Evolutionary conservation across 2,329 filamentous ascomycete genomes (phyloP), one percentile per base, ranked within the genome.

Genomic region (Pseudogymnoascus sp.): DNA sequence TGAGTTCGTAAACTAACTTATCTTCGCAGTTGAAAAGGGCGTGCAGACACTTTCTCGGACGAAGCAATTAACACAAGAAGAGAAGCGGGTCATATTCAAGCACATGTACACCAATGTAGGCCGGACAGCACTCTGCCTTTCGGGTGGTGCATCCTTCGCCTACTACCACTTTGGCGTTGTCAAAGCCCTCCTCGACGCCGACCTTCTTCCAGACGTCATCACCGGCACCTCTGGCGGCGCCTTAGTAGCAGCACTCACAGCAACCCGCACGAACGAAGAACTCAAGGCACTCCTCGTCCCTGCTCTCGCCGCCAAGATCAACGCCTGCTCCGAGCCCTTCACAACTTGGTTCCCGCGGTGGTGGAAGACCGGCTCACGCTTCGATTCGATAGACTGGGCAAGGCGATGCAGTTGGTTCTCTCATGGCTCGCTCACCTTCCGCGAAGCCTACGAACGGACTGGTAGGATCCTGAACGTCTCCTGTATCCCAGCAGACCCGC

Each of bases 131-230:
- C 80, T 99, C 2, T 99, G 93, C 72, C 79, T 99, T 1, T 97
- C 92, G 4, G 95, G 95, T 1, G 95, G 95, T 0, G 95, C 93
- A 3, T 90, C 90, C 0, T 97, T 99, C 76, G 92, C 95, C 4
- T 97, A 96, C 74, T 97, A 97, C 74, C 95, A 99, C 74, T 91
- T 97, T 67, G 95, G 95, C 10, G 90, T 99, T 8, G 85, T 95
- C 60, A 93, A 91, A 74, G 93, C 93, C 7, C 81, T 97, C 4
- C 80, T 97, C 5, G 95, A 97, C 70, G 90, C 91, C 11, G 84
- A 89, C 64, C 80, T 96, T 1, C 78, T 99, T 0, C 95, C 95
- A 0, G 89, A 96, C 67, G 93, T 99, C 69, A 96, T 99, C 68
- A 97, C 95, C 0, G 95, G 95, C 10, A 99, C 95, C 2, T 97